Conservation (phyloP, 345 rosid species). For the Schrenkiella parvula region DNA sequence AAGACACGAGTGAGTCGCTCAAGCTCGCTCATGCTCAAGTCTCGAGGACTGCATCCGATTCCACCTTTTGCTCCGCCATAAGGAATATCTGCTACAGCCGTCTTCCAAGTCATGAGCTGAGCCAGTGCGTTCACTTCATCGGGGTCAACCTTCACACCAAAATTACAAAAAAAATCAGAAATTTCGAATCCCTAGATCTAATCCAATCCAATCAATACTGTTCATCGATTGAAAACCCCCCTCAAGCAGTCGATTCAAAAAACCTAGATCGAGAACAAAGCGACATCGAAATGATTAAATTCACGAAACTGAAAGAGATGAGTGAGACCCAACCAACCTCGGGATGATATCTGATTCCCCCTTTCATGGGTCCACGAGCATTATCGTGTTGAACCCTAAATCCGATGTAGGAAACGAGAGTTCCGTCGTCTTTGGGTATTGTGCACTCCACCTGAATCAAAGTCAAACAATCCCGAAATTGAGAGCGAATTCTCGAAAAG, state of each 20-base stretch:
- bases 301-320: not conserved
- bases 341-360: constrained; percentile 98
- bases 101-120: constrained; percentile 98
- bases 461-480: not conserved
- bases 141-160: constrained; percentile 65
- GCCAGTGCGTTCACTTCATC: constrained; percentile 98
- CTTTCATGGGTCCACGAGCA: constrained; percentile 99
- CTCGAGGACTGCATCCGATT: constrained; percentile 76
- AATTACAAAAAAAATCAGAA: not conserved
- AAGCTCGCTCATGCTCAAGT: constrained; percentile 61
- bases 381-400: constrained; percentile 98
- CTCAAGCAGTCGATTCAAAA: not conserved
- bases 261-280: not conserved
- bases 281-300: not conserved
- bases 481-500: not conserved
- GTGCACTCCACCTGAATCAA: constrained; percentile 90
- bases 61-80: constrained; percentile 99
- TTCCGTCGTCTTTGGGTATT: constrained; percentile 94
- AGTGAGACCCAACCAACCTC: constrained; percentile 60
- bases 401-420: constrained; percentile 76
- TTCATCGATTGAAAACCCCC: not conserved
- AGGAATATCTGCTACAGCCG: constrained; percentile 92
- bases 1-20: constrained; percentile 95
- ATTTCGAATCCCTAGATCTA: not conserved
- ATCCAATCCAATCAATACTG: not conserved